phyloP scores from a whole-genome alignment of 2,329 filamentous ascomycete genomes.

The Huntiella bhutanensis region DNA sequence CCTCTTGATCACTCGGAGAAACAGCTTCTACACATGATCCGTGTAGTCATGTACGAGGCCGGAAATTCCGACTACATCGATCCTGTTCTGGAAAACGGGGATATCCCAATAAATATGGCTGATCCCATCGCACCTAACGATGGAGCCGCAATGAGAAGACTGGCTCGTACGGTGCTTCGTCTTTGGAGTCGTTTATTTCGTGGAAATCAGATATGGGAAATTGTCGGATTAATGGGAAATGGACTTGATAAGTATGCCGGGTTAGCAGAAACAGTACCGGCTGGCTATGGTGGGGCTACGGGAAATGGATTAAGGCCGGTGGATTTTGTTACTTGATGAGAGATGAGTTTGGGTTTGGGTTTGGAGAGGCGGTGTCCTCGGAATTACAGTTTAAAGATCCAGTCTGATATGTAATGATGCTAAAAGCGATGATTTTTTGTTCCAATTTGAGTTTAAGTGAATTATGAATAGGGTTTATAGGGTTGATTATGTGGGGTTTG shows the following conservation, averaged over 20 bases:
- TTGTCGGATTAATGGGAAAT: slow-evolving; percentile 37
- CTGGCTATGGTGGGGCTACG: not conserved
- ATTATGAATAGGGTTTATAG: too few species aligned
- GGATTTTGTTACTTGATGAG: slow-evolving; percentile 1
- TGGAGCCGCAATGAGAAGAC: slow-evolving; percentile 31
- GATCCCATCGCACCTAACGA: slow-evolving; percentile 28
- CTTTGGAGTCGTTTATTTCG: slow-evolving; percentile 45
- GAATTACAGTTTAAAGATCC: too few species aligned
- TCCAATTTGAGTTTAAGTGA: too few species aligned
- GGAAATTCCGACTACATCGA: slow-evolving; percentile 43
- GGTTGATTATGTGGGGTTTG: too few species aligned
- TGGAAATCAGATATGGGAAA: slow-evolving; percentile 40
- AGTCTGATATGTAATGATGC: too few species aligned
- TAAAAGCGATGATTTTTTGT: too few species aligned
- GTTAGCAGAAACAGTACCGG: not conserved
- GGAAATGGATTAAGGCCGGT: not conserved
- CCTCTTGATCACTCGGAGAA: slow-evolving; percentile 33
- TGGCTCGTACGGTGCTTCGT: slow-evolving; percentile 37
- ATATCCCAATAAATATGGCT: slow-evolving; percentile 16
- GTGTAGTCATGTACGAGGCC: slow-evolving; percentile 41
- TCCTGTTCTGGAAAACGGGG: slow-evolving; percentile 27
- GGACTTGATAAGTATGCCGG: slow-evolving; percentile 37
- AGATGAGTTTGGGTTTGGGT: too few species aligned
- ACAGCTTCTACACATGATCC: slow-evolving; percentile 34
- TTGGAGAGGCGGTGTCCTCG: too few species aligned